Conservation (phyloP, 2,329 filamentous ascomycete species). For the Hypoxylon sp. region DNA sequence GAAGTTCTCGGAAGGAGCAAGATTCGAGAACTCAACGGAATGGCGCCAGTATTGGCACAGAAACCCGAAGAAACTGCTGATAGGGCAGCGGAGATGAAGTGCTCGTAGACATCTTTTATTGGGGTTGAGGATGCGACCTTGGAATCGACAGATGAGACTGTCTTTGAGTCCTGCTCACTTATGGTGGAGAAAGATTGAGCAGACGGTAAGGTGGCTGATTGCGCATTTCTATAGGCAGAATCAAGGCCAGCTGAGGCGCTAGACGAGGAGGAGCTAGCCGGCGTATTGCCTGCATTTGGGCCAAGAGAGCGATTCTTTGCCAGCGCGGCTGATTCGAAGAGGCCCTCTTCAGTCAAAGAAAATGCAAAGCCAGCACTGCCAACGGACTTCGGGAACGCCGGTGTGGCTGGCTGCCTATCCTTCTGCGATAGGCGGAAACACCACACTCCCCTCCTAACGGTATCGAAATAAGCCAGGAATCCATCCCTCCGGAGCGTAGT, state of each 20-base stretch:
- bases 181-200: slow-evolving; percentile 44
- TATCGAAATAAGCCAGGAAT: slow-evolving; percentile 68
- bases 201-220: slow-evolving; percentile 52
- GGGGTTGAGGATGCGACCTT: slow-evolving; percentile 56
- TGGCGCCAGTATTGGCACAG: slow-evolving; percentile 63
- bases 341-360: slow-evolving; percentile 63
- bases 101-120: slow-evolving; percentile 65
- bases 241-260: slow-evolving; percentile 59
- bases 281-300: slow-evolving; percentile 61
- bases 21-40: slow-evolving; percentile 68
- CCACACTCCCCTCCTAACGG: slow-evolving; percentile 67
- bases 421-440: slow-evolving; percentile 66
- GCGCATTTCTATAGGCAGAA: slow-evolving; percentile 52
- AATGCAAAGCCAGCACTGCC: slow-evolving; percentile 63
- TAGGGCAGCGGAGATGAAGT: slow-evolving; percentile 68
- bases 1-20: slow-evolving; percentile 61
- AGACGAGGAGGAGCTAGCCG: slow-evolving; percentile 64
- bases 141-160: slow-evolving; percentile 51
- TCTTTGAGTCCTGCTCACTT: slow-evolving; percentile 54
- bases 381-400: slow-evolving; percentile 58
- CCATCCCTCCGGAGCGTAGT: slow-evolving; percentile 66
- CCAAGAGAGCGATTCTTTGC: slow-evolving; percentile 61
- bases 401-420: slow-evolving; percentile 53
- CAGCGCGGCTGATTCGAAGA: slow-evolving; percentile 65
- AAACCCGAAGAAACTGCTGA: slow-evolving; percentile 66